Evolutionary conservation across 1,284 basidiomycete genomes (phyloP).

Genomic region (Neonothopanus nambi): DNA sequence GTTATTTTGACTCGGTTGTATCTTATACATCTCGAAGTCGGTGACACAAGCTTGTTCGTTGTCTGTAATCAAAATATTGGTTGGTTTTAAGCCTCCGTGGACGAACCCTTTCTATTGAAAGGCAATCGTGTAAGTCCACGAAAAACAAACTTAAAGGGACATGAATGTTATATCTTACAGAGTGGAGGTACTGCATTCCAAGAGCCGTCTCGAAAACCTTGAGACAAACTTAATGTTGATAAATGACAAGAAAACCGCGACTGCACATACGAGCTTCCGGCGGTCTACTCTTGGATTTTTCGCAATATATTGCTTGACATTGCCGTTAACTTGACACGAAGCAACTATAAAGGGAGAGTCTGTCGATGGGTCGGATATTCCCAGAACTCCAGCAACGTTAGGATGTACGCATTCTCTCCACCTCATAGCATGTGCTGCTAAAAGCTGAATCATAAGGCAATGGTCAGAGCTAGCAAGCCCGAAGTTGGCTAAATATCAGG

Average conservation of each 20-base stretch:
- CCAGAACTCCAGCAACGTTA: slow-evolving; percentile 25
- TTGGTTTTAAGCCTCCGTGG: slow-evolving; percentile 7
- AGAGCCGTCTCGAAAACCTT: slow-evolving; percentile 19
- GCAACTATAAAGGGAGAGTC: slow-evolving; percentile 23
- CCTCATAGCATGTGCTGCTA: slow-evolving; percentile 19
- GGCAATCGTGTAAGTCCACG: neutral
- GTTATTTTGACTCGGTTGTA: too few species aligned
- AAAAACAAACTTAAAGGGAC: neutral
- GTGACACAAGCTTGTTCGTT: too few species aligned
- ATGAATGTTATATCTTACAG: slow-evolving; percentile 16
- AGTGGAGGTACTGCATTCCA: slow-evolving; percentile 28
- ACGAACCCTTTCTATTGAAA: neutral
- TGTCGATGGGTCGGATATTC: slow-evolving; percentile 21
- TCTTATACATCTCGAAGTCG: too few species aligned
- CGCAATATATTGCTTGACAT: slow-evolving; percentile 20
- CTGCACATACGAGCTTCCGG: slow-evolving; percentile 17
- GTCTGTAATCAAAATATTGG: slow-evolving; percentile 8
- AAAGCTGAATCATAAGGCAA: slow-evolving; percentile 12
- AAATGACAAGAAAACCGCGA: neutral
- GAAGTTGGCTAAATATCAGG: slow-evolving; percentile 10
- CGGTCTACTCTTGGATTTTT: slow-evolving; percentile 20
- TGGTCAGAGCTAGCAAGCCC: neutral
- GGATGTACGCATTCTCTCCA: slow-evolving; percentile 23
- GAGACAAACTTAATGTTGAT: neutral
- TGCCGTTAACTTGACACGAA: slow-evolving; percentile 22